These are phyloP conservation scores for Agaricus sinodeliciosus DNA, from an alignment of 768 basidiomycete genomes.

Conservation along the genomic window DNA sequence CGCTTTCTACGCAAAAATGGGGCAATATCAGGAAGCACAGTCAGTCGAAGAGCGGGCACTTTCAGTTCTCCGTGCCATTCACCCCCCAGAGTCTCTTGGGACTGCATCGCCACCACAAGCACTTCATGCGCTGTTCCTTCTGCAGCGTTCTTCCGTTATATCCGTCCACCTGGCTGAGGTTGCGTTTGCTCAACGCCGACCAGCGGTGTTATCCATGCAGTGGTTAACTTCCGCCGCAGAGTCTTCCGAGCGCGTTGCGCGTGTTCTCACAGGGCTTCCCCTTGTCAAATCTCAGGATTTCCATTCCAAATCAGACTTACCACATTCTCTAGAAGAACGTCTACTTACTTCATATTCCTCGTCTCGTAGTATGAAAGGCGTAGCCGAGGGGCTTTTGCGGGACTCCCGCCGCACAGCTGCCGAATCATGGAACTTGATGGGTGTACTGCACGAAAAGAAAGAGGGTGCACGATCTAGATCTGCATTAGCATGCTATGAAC, in stretches of 20 bases:
- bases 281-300: constrained; percentile 27
- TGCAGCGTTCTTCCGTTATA: constrained; percentile 70
- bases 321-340: constrained; percentile 19
- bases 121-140: constrained; percentile 58
- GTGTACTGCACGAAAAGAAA: constrained; percentile 49
- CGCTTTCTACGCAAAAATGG: constrained; percentile 57
- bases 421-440: constrained; percentile 71
- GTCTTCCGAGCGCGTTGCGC: constrained; percentile 60
- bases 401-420: constrained; percentile 67
- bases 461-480: constrained; percentile 26
- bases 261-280: constrained; percentile 41
- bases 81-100: constrained; percentile 35
- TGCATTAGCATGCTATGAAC: constrained; percentile 60
- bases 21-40: constrained; percentile 48
- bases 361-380: constrained; percentile 44
- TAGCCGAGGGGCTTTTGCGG: constrained; percentile 52
- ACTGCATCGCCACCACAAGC: constrained; percentile 47
- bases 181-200: constrained; percentile 39
- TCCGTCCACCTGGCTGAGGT: constrained; percentile 74
- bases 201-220: constrained; percentile 41
- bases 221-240: constrained; percentile 57
- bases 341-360: constrained; percentile 38
- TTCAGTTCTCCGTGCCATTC: constrained; percentile 46
- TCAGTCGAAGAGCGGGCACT: constrained; percentile 51
- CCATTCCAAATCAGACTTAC: constrained; percentile 15